Base-by-base conservation (phyloP, 202 grass and related monocot species). In the Zizania palustris region DNA sequence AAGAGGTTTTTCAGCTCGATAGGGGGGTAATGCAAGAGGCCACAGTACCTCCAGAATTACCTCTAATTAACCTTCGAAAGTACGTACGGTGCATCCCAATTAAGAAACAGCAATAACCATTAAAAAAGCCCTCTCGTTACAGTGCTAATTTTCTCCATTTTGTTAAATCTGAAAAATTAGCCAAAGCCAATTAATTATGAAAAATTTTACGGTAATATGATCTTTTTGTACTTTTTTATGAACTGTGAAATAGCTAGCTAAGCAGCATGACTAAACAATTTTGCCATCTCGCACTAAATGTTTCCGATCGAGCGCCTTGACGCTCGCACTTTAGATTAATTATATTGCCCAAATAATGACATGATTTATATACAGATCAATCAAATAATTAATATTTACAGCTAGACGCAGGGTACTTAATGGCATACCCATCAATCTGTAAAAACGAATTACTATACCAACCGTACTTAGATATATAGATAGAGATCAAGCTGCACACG, bases 271-370 rank as follows among this genome's bases (percentile, higher is more conserved):
- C 51, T 55, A 55, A 55, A 7, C n/a, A 55, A 55, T 20, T 55
- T 55, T 20, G 51, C n/a, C n/a, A 55, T 28, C 28, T 28, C 28
- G 51, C 51, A 55, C 51, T 55, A 55, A 55, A 55, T 55, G 51
- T 28, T 55, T 55, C n/a, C 51, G 19, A 55, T n/a, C 19, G 19
- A 55, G 51, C 19, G 51, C 51, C 51, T 55, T 55, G 51, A 55
- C 51, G 51, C n/a, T n/a, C 51, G 20, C 18, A 55, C 51, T 55
- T 55, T 55, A 2, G 51, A 55, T 55, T 55, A 55, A 19, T 55
- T n/a, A n/a, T n/a, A n/a, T n/a, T 55, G 51, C 51, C 51, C n/a
- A 55, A 55, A 55, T 55, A 55, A 20, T 55, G 51, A 55, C 51
- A 55, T 7, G n/a, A 20, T 55, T 28, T 28, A 28, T 28, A 28